Base-by-base conservation (phyloP, 441 rosid genomes). In the Pelargonium citronellum region DNA sequence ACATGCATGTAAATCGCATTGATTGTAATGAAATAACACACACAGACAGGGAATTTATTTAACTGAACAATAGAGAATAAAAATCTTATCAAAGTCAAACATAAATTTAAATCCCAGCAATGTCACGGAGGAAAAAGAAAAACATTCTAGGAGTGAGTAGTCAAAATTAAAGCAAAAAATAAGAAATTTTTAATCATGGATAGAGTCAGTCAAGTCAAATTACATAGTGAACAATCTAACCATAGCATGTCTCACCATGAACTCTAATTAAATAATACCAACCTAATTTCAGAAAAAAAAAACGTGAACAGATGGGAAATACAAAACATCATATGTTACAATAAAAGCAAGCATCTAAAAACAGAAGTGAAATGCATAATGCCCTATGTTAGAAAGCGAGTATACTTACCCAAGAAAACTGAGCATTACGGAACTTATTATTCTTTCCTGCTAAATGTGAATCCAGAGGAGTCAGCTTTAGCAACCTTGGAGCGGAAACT, bases 401-500 rank as follows among this genome's bases (percentile, higher is more conserved):
- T 43, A 66, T 69, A 66, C 90, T 74, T 84, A 94, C 99, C 99
- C 97, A 90, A 3, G 96, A 95, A 70, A 95, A 95, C 75, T 95
- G 97, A 78, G 96, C 96, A 69, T 84, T 86, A 7, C 85, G 96
- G 80, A 95, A 91, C 79, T 87, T 89, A 55, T 90, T 91, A 75
- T 87, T 75, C 11, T 77, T 74, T 72, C 99, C 96, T 76, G 97
- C 98, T 76, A 84, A 80, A 80, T 95, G 92, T 5, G 97, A 86
- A 73, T 90, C 97, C 47, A 91, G 66, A 58, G 97, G 99, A 78
- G 84, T 86, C 73, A 91, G 81, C 88, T 90, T 94, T 69, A 91
- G 75, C 82, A 94, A 71, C 81, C 99, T 86, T 7, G 98, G 99
- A 46, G 98, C 92, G 9, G 99, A 91, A 79, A 90, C 90, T 73